Evolutionary conservation across 108 stramenopile genomes (phyloP).

Genomic region (Skeletonema tropicum): DNA sequence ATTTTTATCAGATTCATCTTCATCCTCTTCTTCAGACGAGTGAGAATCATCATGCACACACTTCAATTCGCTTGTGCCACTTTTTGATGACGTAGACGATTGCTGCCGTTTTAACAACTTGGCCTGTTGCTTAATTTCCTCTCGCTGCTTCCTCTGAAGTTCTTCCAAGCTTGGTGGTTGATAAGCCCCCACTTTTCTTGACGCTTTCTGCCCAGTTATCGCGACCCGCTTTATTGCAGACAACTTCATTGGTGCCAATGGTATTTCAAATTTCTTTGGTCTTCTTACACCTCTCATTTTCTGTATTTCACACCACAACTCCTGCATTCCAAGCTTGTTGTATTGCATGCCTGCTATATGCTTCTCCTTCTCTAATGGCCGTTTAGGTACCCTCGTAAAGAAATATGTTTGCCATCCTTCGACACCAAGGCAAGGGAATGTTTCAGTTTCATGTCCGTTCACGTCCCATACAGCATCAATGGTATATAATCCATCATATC

Average conservation of each 20-base stretch:
- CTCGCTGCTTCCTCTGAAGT: constrained; percentile 5
- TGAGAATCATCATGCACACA: neutral
- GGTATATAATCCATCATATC: constrained; percentile 60
- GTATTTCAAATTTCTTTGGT: constrained; percentile 53
- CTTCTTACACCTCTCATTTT: constrained; percentile 47
- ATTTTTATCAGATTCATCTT: neutral
- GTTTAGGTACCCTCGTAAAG: constrained; percentile 44
- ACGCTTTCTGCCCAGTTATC: constrained; percentile 35
- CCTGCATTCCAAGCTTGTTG: constrained; percentile 52
- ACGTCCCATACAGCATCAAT: constrained; percentile 54
- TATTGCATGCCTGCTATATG: constrained; percentile 46
- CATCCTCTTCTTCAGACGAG: neutral
- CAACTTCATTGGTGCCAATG: constrained; percentile 42
- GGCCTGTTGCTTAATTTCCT: neutral
- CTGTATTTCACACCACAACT: constrained; percentile 51
- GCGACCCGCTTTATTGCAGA: constrained; percentile 33
- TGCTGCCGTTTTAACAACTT: constrained; percentile 5
- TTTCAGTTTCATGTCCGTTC: constrained; percentile 51
- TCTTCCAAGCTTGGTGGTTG: neutral
- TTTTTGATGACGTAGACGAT: neutral
- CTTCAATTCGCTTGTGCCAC: neutral
- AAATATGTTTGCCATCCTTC: constrained; percentile 55
- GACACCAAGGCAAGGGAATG: constrained; percentile 27
- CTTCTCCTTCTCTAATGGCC: constrained; percentile 39
- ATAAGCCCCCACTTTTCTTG: constrained; percentile 24